These are phyloP conservation scores for Neurospora discreta DNA, from an alignment of 495 filamentous ascomycete genomes.

Conservation along the genomic window DNA sequence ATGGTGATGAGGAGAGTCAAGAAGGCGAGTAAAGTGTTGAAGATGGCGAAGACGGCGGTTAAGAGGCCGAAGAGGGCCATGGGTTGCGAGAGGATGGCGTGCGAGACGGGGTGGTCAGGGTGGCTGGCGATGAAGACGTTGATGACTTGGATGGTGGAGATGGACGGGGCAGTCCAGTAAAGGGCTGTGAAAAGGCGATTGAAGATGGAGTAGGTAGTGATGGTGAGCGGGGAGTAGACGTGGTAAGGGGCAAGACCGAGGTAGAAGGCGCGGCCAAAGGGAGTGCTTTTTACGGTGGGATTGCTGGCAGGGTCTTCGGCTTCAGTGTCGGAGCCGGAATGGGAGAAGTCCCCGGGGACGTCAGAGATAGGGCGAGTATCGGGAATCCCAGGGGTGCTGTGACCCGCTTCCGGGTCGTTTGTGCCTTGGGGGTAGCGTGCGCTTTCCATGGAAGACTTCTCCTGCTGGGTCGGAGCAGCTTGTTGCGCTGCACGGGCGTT, in stretches of 20 bases:
- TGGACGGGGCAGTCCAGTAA: slow-evolving; percentile 27
- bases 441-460: not conserved
- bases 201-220: slow-evolving; percentile 30
- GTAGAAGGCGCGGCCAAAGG: slow-evolving; percentile 38
- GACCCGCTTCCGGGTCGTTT: not conserved
- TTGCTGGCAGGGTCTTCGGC: not conserved
- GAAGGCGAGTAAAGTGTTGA: slow-evolving; percentile 21
- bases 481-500: not conserved
- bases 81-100: slow-evolving; percentile 17
- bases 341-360: not conserved
- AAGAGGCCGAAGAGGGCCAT: slow-evolving; percentile 20
- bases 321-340: not conserved
- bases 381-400: not conserved
- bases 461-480: not conserved
- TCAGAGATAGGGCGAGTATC: not conserved
- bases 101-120: slow-evolving; percentile 1
- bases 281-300: slow-evolving; percentile 1
- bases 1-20: slow-evolving; percentile 26
- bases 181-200: slow-evolving; percentile 22
- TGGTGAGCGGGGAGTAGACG: slow-evolving; percentile 26
- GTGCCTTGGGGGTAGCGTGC: not conserved
- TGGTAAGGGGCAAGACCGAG: slow-evolving; percentile 26
- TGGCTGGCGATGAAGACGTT: slow-evolving; percentile 3
- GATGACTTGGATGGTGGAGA: slow-evolving; percentile 12
- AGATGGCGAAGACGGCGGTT: slow-evolving; percentile 13